These are phyloP conservation scores for Neonectria faginata DNA, from an alignment of 2,329 filamentous ascomycete species.

Conservation along the genomic window DNA sequence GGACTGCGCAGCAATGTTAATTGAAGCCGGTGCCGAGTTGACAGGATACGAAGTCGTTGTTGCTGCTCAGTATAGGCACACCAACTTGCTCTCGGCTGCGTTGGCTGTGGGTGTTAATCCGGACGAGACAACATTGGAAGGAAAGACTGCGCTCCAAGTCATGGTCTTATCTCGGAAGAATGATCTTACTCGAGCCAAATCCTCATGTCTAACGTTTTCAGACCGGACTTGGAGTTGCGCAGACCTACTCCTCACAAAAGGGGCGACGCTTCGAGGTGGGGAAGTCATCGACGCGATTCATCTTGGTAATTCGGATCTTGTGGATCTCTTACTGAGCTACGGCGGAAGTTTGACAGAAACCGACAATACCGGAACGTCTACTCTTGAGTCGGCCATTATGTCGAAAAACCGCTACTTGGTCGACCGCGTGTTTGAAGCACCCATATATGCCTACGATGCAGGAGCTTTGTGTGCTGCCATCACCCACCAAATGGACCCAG, in stretches of 20 bases:
- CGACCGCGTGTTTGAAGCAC: background rate
- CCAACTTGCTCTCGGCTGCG: conserved; percentile 1
- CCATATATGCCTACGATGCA: background rate
- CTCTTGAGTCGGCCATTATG: conserved; percentile 2
- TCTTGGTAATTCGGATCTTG: background rate
- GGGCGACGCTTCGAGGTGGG: conserved; percentile 3
- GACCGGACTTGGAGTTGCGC: background rate
- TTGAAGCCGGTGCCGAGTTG: conserved; percentile 3
- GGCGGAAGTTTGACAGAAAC: conserved; percentile 1
- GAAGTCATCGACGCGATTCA: background rate
- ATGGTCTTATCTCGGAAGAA: background rate
- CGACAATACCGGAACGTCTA: background rate
- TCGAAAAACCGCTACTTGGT: background rate
- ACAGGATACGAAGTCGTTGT: background rate
- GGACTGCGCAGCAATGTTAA: background rate
- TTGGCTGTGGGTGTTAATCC: background rate
- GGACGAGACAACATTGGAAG: background rate
- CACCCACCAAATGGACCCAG: background rate
- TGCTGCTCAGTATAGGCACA: background rate
- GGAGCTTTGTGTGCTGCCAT: conserved; percentile 12
- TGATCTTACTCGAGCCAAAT: background rate
- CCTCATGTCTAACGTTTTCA: background rate
- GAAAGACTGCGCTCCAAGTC: background rate
- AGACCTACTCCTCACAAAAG: conserved; percentile 3
- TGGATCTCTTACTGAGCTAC: background rate